These are phyloP conservation scores for Clavispora asparagi DNA, from an alignment of 805 yeast species.

Conservation along the genomic window DNA sequence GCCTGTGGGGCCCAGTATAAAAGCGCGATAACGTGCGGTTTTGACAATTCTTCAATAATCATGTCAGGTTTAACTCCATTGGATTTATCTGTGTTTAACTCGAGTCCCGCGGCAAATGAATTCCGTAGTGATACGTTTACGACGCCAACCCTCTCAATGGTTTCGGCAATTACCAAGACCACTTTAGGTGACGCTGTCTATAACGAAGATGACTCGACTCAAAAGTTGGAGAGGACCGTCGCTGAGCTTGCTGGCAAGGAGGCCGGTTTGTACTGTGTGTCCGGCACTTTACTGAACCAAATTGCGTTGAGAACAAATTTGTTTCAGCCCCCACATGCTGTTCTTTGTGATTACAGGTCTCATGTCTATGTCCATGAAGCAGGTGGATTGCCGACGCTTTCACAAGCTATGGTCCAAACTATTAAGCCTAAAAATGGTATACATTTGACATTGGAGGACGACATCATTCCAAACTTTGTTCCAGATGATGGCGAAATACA, in stretches of 20 bases:
- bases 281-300: constrained; percentile 41
- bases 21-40: not conserved
- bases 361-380: constrained; percentile 38
- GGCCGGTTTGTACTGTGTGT: constrained; percentile 36
- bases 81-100: constrained; percentile 5
- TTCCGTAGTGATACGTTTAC: constrained; percentile 18
- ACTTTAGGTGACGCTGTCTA: constrained; percentile 40
- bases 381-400: constrained; percentile 38
- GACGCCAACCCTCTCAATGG: constrained; percentile 16
- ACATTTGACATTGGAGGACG: constrained; percentile 35
- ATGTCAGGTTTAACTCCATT: not conserved
- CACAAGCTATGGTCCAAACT: constrained; percentile 40
- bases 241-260: constrained; percentile 34
- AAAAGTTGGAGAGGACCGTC: constrained; percentile 28
- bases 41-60: not conserved
- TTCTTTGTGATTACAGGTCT: constrained; percentile 34
- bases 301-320: constrained; percentile 34
- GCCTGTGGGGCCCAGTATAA: too few species aligned
- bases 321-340: constrained; percentile 37
- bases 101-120: constrained; percentile 12
- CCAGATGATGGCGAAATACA: constrained; percentile 44
- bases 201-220: constrained; percentile 34
- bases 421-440: constrained; percentile 30
- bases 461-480: constrained; percentile 30
- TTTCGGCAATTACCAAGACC: constrained; percentile 16